Evolutionary conservation across 306 rosid genomes (phyloP), one percentile per base, ranked within the genome.

Genomic region (Sesbania bispinosa): DNA sequence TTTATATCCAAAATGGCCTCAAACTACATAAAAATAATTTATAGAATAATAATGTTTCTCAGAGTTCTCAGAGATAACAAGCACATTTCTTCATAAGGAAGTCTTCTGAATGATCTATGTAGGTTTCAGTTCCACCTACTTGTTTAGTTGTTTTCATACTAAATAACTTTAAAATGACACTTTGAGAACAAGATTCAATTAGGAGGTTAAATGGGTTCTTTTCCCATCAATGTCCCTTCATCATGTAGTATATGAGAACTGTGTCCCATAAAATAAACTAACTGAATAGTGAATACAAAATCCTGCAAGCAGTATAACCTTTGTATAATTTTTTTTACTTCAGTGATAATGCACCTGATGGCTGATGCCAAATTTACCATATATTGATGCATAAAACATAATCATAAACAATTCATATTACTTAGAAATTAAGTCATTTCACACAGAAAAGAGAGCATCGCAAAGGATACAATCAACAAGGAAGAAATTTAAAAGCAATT

Each of bases 401-500:
- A 14, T 15, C 54, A 42, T 23, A 36, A 27, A n/a, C 27, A 30
- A 46, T n/a, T 43, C 32, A 67, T 18, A 14, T 29, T 32, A 10
- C 48, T 36, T 16, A 0, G 7, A 30, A 20, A 73, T 38, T 39
- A 7, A 46, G n/a, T 3, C 19, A 50, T 30, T 30, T 67, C 61
- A 51, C 47, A 16, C 50, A 53, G 38, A 59, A 41, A 11, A 53
- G 7, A 26, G n/a, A 68, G 29, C 42, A 73, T 29, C 53, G 18
- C 27, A 66, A 61, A 51, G 42, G 21, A 69, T 51, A 67, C 7
- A 16, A 42, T 20, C 32, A 26, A 13, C 6, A 20, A 58, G 24
- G 43, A 72, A 65, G 43, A 72, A 65, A 68, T 42, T 78, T 57
- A 15, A 26, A 74, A 64, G 30, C 51, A 75, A 57, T 73, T 93